Base-by-base conservation (phyloP, 495 filamentous ascomycete species). In the Astrocystis sublimbata region DNA sequence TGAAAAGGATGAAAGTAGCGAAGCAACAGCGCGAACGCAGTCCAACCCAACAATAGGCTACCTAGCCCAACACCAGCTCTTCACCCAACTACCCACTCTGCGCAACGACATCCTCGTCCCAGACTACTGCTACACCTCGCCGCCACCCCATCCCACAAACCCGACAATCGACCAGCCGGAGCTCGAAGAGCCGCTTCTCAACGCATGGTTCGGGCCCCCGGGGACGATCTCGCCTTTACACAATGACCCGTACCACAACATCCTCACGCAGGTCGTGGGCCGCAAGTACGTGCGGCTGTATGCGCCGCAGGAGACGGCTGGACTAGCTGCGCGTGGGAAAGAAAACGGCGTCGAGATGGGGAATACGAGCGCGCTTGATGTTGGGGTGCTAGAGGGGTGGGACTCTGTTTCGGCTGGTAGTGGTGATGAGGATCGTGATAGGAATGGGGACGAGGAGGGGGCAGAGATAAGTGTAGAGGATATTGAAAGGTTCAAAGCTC, bases 241-340 rank as follows among this genome's bases (percentile, higher is more conserved):
- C 72, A 93, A 91, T 21, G 94, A 98, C 69, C 91, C 92, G 2
- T 92, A 97, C 70, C 89, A 97, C 68, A 98, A 98, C 67, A 85
- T 98, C 33, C 83, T 98, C 10, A 86, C 88, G 19, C 94, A 98
- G 70, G 89, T 97, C 0, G 91, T 96, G 0, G 94, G 94, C 0
- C 80, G 85, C 42, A 98, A 98, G 72, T 98, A 97, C 69, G 78
- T 98, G 30, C 81, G 93, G 2, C 79, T 98, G 4, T 98, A 97
- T 74, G 79, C 87, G 4, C 92, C 93, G 0, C 61, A 59, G 24
- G 70, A 89, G 75, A 78, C 83, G 63, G 21, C 38, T 36, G 81
- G 73, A 68, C 67, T 98, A 67, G 85, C 89, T 65, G 86, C 91
- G 0, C 79, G 88, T 47, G 78, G 78, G 6, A 74, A 80, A 53